phyloP scores from a whole-genome alignment of 2,329 filamentous ascomycete genomes.

The Fusarium sp. region DNA sequence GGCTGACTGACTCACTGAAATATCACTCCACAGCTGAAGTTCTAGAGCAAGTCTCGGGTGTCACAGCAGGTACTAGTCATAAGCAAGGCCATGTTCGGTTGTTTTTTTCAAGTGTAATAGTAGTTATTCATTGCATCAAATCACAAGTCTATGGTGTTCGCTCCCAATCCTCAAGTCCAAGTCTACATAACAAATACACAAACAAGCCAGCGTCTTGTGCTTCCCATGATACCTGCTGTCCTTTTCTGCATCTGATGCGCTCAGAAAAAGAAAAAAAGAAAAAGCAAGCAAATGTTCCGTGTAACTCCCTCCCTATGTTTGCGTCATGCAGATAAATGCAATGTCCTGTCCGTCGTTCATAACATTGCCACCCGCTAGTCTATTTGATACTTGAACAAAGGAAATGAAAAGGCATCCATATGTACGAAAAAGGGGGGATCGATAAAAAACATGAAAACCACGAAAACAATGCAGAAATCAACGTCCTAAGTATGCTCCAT shows the following conservation, averaged over 20 bases:
- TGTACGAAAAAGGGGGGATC: slow-evolving; percentile 43
- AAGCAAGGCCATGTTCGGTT: not conserved
- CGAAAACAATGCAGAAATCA: slow-evolving; percentile 29
- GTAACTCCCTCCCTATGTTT: slow-evolving; percentile 47
- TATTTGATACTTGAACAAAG: slow-evolving; percentile 49
- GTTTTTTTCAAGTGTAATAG: slow-evolving; percentile 5
- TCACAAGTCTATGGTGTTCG: slow-evolving; percentile 46
- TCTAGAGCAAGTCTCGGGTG: not conserved
- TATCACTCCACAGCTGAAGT: not conserved
- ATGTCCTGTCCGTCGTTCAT: slow-evolving; percentile 47
- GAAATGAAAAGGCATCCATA: slow-evolving; percentile 39
- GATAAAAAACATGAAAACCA: slow-evolving; percentile 34
- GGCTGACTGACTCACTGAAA: not conserved
- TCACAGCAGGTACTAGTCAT: not conserved
- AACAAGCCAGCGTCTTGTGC: slow-evolving; percentile 48
- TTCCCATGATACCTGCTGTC: slow-evolving; percentile 45
- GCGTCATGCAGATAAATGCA: slow-evolving; percentile 44
- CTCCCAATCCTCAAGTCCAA: slow-evolving; percentile 42
- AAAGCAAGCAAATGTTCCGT: slow-evolving; percentile 43
- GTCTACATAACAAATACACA: slow-evolving; percentile 50
- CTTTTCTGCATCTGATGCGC: slow-evolving; percentile 29
- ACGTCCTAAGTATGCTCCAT: slow-evolving; percentile 46
- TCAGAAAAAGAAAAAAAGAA: slow-evolving; percentile 30
- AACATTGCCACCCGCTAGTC: slow-evolving; percentile 48
- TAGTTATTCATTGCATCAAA: slow-evolving; percentile 33